Evolutionary conservation across 2,329 filamentous ascomycete genomes (phyloP).

Genomic region (Fusarium pseudograminearum): DNA sequence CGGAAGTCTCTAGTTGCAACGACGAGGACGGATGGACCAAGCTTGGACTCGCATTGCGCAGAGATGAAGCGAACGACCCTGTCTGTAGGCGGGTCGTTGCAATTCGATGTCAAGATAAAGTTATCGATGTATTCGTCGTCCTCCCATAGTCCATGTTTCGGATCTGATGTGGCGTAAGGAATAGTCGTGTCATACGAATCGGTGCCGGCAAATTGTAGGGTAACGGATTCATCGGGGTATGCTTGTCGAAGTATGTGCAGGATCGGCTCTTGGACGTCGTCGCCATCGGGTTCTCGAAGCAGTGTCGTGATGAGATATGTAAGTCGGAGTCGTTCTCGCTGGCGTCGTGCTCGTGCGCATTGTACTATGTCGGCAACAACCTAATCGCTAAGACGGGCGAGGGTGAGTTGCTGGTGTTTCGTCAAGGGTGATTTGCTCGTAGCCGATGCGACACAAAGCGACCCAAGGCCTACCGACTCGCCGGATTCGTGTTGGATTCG

Average conservation of each 20-base stretch:
- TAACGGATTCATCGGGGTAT: slow-evolving; percentile 52
- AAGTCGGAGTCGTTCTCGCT: slow-evolving; percentile 56
- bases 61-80: slow-evolving; percentile 54
- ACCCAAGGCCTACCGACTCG: slow-evolving; percentile 56
- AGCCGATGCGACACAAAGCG: slow-evolving; percentile 58
- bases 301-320: slow-evolving; percentile 50
- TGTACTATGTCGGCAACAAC: slow-evolving; percentile 57
- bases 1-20: slow-evolving; percentile 58
- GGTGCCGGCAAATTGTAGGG: slow-evolving; percentile 45
- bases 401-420: slow-evolving; percentile 44
- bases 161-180: slow-evolving; percentile 39
- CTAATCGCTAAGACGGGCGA: slow-evolving; percentile 49
- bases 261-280: slow-evolving; percentile 38
- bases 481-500: slow-evolving; percentile 56
- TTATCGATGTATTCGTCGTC: slow-evolving; percentile 56
- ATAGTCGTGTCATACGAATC: slow-evolving; percentile 46
- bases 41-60: slow-evolving; percentile 51
- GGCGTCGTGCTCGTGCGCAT: slow-evolving; percentile 53
- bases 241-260: slow-evolving; percentile 47
- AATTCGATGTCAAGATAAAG: slow-evolving; percentile 53
- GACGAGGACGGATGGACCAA: slow-evolving; percentile 51
- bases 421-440: slow-evolving; percentile 50
- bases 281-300: slow-evolving; percentile 41
- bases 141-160: slow-evolving; percentile 59
- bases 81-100: slow-evolving; percentile 46